phyloP scores from a whole-genome alignment of 176 grass and related monocot genomes.

The Aegilops longissima region DNA sequence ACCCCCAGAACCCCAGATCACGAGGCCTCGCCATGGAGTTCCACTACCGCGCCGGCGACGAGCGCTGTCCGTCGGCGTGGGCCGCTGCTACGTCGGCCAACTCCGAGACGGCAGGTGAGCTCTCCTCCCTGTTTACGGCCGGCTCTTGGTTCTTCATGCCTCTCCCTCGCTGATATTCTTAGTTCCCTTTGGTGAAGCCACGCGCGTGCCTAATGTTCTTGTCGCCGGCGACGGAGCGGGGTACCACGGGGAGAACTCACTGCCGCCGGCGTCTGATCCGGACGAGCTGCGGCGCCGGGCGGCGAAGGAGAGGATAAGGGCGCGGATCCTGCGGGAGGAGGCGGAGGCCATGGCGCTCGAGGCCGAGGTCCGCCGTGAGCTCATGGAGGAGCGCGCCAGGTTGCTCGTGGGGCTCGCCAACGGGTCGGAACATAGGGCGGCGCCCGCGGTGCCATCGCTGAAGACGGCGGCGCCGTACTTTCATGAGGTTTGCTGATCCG shows the following conservation, averaged over 20 bases:
- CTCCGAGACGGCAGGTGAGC: not conserved
- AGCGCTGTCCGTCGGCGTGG: not conserved
- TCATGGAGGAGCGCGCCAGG: slow-evolving; percentile 9
- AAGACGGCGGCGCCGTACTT: not conserved
- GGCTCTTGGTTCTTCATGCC: too few species aligned
- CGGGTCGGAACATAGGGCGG: not conserved
- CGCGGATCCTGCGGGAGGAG: slow-evolving; percentile 33
- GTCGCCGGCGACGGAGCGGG: not conserved
- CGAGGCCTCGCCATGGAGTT: slow-evolving; percentile 31
- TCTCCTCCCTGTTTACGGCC: not conserved
- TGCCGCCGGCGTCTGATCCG: too few species aligned
- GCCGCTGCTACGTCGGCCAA: not conserved
- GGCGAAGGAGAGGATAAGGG: slow-evolving; percentile 32
- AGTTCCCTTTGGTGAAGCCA: not conserved
- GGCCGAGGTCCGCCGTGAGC: slow-evolving; percentile 29
- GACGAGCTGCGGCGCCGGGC: slow-evolving; percentile 2
- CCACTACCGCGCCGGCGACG: slow-evolving; percentile 31
- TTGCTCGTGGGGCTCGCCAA: not conserved
- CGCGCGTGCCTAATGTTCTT: not conserved
- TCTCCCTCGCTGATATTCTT: too few species aligned
- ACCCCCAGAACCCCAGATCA: not conserved
- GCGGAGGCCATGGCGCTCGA: slow-evolving; percentile 18
- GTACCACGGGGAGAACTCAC: not conserved
- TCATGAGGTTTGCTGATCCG: not conserved
- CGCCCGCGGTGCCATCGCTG: not conserved